These are phyloP conservation scores for Agrostemma githago DNA, from an alignment of 148 eudicot genomes.

Conservation along the genomic window DNA sequence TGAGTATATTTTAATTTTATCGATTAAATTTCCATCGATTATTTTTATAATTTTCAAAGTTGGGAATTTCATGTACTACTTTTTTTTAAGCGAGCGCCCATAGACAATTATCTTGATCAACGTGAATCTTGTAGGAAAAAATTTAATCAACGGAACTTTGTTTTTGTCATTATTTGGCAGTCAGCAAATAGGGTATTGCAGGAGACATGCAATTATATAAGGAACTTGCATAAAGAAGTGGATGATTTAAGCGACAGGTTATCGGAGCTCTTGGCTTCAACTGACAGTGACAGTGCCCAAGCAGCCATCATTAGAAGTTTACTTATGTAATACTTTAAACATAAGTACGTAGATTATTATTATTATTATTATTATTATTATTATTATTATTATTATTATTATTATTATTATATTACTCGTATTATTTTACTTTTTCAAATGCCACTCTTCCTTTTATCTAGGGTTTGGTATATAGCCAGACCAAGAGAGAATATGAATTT, in stretches of 20 bases:
- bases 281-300: slow-evolving; percentile 82
- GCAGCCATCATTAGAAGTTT: slow-evolving; percentile 82
- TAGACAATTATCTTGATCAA: no score
- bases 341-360: slow-evolving; percentile 7
- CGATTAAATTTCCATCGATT: no score
- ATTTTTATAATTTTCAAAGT: no score
- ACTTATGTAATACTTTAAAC: slow-evolving; percentile 41
- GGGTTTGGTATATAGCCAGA: slow-evolving; percentile 29
- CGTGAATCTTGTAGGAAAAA: no score
- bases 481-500: slow-evolving; percentile 23
- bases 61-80: no score
- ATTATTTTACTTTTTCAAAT: not conserved
- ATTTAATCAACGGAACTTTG: not conserved
- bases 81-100: no score
- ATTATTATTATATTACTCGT: slow-evolving; percentile 1
- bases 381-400: slow-evolving; percentile 8
- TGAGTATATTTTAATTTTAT: no score
- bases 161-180: slow-evolving; percentile 27
- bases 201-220: slow-evolving; percentile 87
- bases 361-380: slow-evolving; percentile 1
- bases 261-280: slow-evolving; percentile 68
- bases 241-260: slow-evolving; percentile 77
- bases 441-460: slow-evolving; percentile 30
- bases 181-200: slow-evolving; percentile 77
- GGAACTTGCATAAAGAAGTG: slow-evolving; percentile 75